phyloP scores from a whole-genome alignment of 2,329 filamentous ascomycete species.

The Corniculantispora saksenae region DNA sequence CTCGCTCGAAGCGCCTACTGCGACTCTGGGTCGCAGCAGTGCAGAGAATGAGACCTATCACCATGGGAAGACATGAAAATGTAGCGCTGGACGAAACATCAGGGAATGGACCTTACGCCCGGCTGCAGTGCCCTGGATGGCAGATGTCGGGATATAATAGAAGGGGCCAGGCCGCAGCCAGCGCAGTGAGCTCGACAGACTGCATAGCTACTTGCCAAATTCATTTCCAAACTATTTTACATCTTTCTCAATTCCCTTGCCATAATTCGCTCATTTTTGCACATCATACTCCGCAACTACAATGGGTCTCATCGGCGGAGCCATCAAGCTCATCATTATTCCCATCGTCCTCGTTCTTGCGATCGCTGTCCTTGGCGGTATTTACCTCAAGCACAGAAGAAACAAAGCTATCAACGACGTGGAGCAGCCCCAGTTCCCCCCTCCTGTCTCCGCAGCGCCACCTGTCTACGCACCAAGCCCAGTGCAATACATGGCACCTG shows the following conservation, averaged over 20 bases:
- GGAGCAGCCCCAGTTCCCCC: background rate
- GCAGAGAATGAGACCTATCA: constrained; percentile 1
- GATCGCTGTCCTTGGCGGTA: background rate
- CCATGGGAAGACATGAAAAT: background rate
- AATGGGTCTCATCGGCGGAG: constrained; percentile 12
- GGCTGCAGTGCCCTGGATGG: background rate
- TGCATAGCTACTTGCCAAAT: too few species aligned
- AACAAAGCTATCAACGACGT: constrained; percentile 6
- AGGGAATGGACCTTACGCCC: too few species aligned
- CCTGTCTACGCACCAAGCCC: constrained; percentile 10
- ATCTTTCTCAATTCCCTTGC: too few species aligned
- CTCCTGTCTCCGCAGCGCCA: background rate
- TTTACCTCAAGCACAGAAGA: background rate
- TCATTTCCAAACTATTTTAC: too few species aligned
- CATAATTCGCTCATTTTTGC: background rate
- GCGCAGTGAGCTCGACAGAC: background rate
- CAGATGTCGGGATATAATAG: background rate
- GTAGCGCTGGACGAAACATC: background rate
- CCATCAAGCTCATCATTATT: constrained; percentile 15
- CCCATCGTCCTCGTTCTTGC: constrained; percentile 7
- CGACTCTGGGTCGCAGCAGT: background rate
- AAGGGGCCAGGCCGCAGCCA: background rate
- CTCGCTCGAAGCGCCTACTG: background rate
- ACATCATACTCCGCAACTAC: background rate
- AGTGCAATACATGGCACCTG: background rate